Evolutionary conservation across 805 yeast species (phyloP).

Genomic region (Starmera dryadoides): DNA sequence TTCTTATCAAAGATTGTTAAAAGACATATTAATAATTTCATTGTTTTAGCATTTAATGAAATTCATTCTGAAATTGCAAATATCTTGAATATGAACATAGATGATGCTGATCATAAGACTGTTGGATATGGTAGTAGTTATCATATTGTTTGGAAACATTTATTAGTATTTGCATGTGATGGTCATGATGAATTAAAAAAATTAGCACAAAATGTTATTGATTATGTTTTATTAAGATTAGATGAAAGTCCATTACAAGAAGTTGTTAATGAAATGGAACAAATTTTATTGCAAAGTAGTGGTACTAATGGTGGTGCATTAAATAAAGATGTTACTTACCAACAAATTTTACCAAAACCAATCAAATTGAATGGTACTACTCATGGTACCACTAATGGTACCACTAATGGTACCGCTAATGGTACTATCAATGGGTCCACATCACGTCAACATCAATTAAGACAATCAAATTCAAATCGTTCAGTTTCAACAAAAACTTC

Average conservation of each 20-base stretch:
- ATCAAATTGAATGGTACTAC: slow-evolving; percentile 27
- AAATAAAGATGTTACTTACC: slow-evolving; percentile 11
- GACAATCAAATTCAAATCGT: slow-evolving; percentile 2
- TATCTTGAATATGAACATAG: slow-evolving; percentile 41
- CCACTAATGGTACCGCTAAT: neutral
- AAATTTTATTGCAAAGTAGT: slow-evolving; percentile 46
- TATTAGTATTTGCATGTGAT: slow-evolving; percentile 76
- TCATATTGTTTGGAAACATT: slow-evolving; percentile 80
- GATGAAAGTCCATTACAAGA: slow-evolving; percentile 51
- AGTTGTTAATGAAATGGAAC: slow-evolving; percentile 60
- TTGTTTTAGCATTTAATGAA: slow-evolving; percentile 82
- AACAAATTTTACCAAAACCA: slow-evolving; percentile 29
- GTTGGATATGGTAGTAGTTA: slow-evolving; percentile 86
- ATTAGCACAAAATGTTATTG: slow-evolving; percentile 69
- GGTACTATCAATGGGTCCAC: too few relatives aligned
- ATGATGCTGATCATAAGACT: slow-evolving; percentile 55
- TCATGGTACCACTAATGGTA: slow-evolving; percentile 6
- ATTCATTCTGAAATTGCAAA: slow-evolving; percentile 62
- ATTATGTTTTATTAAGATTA: slow-evolving; percentile 57
- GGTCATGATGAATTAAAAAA: slow-evolving; percentile 77
- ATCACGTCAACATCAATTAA: too few relatives aligned
- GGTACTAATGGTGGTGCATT: slow-evolving; percentile 7
- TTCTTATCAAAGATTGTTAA: slow-evolving; percentile 70
- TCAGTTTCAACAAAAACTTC: slow-evolving; percentile 10
- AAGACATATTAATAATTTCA: slow-evolving; percentile 63